Base-by-base conservation (phyloP, 2,329 filamentous ascomycete genomes). In the Fusarium anthophilum region DNA sequence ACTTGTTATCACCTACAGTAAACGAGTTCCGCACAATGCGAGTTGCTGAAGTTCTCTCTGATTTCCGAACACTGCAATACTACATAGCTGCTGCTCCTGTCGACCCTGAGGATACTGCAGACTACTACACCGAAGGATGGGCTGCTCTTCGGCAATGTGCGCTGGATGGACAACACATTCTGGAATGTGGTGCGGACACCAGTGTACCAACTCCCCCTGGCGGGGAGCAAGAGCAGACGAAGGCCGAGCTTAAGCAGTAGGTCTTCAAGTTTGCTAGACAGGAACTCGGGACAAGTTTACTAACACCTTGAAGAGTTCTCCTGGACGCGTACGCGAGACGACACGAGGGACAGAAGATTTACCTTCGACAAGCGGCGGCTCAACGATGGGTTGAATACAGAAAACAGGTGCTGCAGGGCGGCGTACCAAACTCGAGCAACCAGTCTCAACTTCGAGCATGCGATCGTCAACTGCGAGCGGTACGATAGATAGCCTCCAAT, bases 71-170 rank as follows among this genome's bases (percentile, higher is more conserved):
- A 48, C 84, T 91, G 32, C 90, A 92, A 79, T 89, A 89, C 80
- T 89, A 87, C 79, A 92, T 92, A 77, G 87, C 90, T 39, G 85
- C 86, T 15, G 87, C 84, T 13, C 88, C 88, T 18, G 85, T 85
- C 61, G 85, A 89, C n/a, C 89, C 90, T 13, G 77, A 81, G 8
- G 82, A 90, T 80, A 82, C 84, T 65, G 86, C 88, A 60, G 90
- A 92, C 77, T 90, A 91, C 78, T 88, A 90, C 81, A 90, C 89
- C 18, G 89, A 91, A 72, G 90, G 90, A 28, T 92, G 89, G 89
- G 85, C 87, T 9, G 86, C 86, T 22, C 82, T 92, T 58, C 87
- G 90, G 47, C 90, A 92, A 81, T 91, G 90, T 82, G 84, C 86
- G 57, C 78, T 90, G 47, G 90, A 92, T 76, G 90, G 90, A 12